Evolutionary conservation across 2,329 filamentous ascomycete genomes (phyloP), one percentile per base, ranked within the genome.

Genomic region (Pyricularia pennisetigena): DNA sequence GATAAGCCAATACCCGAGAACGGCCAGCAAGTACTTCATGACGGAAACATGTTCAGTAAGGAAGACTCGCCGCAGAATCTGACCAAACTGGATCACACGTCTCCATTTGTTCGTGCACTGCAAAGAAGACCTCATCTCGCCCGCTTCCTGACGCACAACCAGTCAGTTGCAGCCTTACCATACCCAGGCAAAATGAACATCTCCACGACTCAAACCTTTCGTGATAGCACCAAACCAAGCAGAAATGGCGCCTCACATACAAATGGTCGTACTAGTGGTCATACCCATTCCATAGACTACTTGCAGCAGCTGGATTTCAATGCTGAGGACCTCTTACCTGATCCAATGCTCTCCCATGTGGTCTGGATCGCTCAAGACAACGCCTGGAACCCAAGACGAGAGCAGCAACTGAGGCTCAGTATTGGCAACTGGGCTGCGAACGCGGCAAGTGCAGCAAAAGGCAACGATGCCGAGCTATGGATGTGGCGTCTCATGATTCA

Each of bases 401-500:
- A 68, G n/a, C 29, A 20, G 9, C 20, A 12, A 12, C 35, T 41
- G 20, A 54, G 28, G 29, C 20, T 61, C n/a, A 32, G 26, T 2
- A 20, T 24, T 63, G 29, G 23, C 29, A 41, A 14, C 26, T 32
- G 41, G 41, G 63, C 64, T 49, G 30, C 26, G 20, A 24, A 10
- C 4, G 30, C 35, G 12, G 64, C 35, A 24, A 49, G 23, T 49
- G 63, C 62, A 16, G 62, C 32, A 16, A 28, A 23, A 9, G 59
- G 41, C 30, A 35, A 26, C 30, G 65, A 49, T 23, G 64, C 68
- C 4, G 68, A 68, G 57, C 24, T 68, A 30, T 63, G 59, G 68
- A 54, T 68, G 26, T 68, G 68, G 68, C 64, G 65, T 14, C 64
- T 63, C 24, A 64, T 57, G 64, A 57, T 68, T 20, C 54, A 68